phyloP scores from a whole-genome alignment of 1,284 basidiomycete genomes.

The Fomes fomentarius region DNA sequence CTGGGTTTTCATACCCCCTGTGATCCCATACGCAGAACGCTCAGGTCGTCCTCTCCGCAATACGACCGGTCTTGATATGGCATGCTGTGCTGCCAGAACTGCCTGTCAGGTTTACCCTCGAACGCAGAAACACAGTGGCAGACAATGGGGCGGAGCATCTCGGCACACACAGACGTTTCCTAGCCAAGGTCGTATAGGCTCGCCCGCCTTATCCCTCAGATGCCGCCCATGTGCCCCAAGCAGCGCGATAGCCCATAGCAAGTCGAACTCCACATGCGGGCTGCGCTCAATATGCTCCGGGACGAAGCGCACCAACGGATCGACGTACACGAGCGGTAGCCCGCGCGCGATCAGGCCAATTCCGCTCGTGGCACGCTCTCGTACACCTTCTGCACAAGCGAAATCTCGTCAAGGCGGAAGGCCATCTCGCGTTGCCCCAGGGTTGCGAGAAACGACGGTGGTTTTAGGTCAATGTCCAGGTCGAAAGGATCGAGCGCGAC shows the following conservation, averaged over 20 bases:
- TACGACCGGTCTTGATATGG: too few relatives aligned
- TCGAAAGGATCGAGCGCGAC: conserved; percentile 99
- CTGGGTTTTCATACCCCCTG: too few relatives aligned
- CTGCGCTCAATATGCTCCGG: conserved; percentile 81
- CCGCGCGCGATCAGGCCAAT: conserved; percentile 82
- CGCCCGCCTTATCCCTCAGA: conserved; percentile 74
- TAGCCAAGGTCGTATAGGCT: conserved; percentile 86
- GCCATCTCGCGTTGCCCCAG: too few relatives aligned
- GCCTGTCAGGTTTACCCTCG: too few relatives aligned
- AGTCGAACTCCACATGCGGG: conserved; percentile 91
- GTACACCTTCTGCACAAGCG: conserved; percentile 79
- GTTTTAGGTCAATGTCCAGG: conserved; percentile 91
- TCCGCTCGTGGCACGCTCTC: conserved; percentile 81
- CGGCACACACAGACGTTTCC: too few relatives aligned
- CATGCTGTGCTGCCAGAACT: too few relatives aligned
- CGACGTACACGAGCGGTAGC: conserved; percentile 82
- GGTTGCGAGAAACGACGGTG: too few relatives aligned
- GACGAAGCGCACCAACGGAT: conserved; percentile 76
- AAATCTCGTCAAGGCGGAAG: too few relatives aligned
- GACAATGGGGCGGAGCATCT: too few relatives aligned
- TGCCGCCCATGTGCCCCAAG: conserved; percentile 83
- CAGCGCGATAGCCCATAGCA: conserved; percentile 84
- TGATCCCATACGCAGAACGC: too few relatives aligned
- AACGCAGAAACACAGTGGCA: too few relatives aligned
- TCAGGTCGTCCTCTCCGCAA: too few relatives aligned